Evolutionary conservation across 305 asterid genomes (phyloP).

Genomic region (Nicotiana rustica): DNA sequence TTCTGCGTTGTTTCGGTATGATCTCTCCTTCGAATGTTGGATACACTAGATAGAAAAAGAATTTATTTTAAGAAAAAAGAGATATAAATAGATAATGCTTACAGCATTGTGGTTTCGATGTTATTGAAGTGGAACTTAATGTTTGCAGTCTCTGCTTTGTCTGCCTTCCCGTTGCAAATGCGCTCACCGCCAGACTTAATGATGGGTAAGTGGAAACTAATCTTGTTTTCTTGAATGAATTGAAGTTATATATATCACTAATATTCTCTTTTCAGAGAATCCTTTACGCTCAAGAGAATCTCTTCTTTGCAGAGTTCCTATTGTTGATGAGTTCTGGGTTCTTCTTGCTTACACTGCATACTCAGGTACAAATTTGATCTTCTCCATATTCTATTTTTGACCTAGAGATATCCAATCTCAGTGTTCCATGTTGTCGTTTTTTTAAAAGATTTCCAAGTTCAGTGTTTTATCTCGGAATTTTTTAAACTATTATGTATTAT

Average conservation of each 20-base stretch:
- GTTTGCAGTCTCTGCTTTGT: conserved; percentile 80
- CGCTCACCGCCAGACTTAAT: conserved; percentile 88
- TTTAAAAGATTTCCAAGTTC: background rate
- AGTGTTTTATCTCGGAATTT: background rate
- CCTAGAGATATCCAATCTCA: background rate
- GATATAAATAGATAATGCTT: background rate
- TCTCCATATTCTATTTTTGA: conserved; percentile 4
- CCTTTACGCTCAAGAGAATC: conserved; percentile 33
- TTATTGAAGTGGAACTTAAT: conserved; percentile 10
- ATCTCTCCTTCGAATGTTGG: conserved; percentile 20
- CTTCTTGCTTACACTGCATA: conserved; percentile 74
- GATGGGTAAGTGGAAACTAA: conserved; percentile 65
- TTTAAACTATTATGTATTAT: background rate
- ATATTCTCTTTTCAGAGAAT: background rate
- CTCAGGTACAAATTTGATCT: conserved; percentile 53
- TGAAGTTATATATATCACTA: background rate
- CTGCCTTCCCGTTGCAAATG: conserved; percentile 90
- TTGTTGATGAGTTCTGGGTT: conserved; percentile 86
- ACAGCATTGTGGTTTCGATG: conserved; percentile 4
- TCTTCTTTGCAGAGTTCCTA: conserved; percentile 70
- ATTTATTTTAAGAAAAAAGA: background rate
- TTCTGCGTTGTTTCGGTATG: background rate
- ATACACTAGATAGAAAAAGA: background rate
- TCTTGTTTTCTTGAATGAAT: background rate
- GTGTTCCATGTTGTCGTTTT: too few relatives aligned